Percentiles rank a stretch among this genome's conserved stretches.
Conservation (phyloP, 2,329 filamentous ascomycete genomes). For the Aspergillus sp. region DNA sequence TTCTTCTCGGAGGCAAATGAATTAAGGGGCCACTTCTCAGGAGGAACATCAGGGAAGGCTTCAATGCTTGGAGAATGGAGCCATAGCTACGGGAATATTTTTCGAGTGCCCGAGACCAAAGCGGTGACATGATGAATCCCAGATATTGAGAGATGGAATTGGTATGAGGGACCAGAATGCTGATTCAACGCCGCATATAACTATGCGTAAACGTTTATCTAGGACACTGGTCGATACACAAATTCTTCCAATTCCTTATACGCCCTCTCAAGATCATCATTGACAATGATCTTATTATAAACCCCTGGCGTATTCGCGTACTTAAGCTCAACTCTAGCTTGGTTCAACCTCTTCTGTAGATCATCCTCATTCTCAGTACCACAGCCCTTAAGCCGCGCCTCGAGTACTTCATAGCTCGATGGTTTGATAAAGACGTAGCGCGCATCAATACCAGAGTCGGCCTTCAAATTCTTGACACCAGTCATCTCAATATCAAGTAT, state of each 20-base stretch:
- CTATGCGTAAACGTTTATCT: not conserved
- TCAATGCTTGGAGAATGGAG: too few relatives aligned
- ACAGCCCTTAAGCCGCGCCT: slow-evolving; percentile 61
- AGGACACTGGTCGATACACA: slow-evolving; percentile 3
- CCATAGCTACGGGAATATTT: too few relatives aligned
- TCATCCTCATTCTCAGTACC: slow-evolving; percentile 65
- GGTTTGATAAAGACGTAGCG: slow-evolving; percentile 76
- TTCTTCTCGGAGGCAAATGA: too few relatives aligned
- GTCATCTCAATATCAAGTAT: slow-evolving; percentile 86
- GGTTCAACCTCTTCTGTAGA: slow-evolving; percentile 58
- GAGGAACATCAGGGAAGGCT: too few relatives aligned
- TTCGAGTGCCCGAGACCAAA: too few relatives aligned
- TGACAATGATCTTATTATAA: slow-evolving; percentile 55
- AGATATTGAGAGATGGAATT: too few relatives aligned
- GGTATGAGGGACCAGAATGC: too few relatives aligned
- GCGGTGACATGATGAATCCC: too few relatives aligned
- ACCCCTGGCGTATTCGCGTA: slow-evolving; percentile 58
- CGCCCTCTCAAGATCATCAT: slow-evolving; percentile 51
- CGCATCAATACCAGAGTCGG: slow-evolving; percentile 56
- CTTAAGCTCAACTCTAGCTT: slow-evolving; percentile 63
- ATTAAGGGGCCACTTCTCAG: too few relatives aligned
- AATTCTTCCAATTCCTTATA: slow-evolving; percentile 44
- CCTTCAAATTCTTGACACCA: slow-evolving; percentile 82
- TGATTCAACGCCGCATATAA: too few relatives aligned
- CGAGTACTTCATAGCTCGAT: slow-evolving; percentile 62